Conservation (phyloP, 2,329 filamentous ascomycete genomes). For the Botrytis fragariae region DNA sequence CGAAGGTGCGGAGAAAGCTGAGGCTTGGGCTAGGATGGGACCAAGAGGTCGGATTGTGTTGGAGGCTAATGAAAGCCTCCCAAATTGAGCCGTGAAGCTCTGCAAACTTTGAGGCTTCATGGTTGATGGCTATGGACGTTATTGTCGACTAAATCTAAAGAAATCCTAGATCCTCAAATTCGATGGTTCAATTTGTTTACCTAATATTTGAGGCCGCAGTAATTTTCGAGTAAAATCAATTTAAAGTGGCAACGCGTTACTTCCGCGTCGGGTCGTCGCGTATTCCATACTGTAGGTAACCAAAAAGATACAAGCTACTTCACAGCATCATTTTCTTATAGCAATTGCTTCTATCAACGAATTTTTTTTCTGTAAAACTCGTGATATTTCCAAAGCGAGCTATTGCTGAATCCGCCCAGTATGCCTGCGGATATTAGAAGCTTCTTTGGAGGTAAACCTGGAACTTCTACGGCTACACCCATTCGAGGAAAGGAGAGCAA, state of each 20-base stretch:
- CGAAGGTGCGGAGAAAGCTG: slow-evolving; percentile 31
- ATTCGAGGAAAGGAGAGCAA: slow-evolving; percentile 44
- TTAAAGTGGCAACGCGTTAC: slow-evolving; percentile 17
- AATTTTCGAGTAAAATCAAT: slow-evolving; percentile 9
- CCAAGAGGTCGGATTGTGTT: slow-evolving; percentile 36
- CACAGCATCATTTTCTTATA: slow-evolving; percentile 5
- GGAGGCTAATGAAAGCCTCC: slow-evolving; percentile 35
- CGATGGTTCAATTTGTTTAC: background rate
- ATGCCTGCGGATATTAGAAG: slow-evolving; percentile 89
- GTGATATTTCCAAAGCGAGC: background rate
- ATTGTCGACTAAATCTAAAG: slow-evolving; percentile 7
- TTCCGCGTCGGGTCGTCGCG: slow-evolving; percentile 18
- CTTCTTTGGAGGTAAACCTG: slow-evolving; percentile 76
- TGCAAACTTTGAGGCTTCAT: slow-evolving; percentile 34
- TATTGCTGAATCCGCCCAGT: slow-evolving; percentile 16
- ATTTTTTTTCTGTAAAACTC: background rate
- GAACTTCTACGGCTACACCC: slow-evolving; percentile 49
- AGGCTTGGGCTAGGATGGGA: slow-evolving; percentile 22
- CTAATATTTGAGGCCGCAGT: background rate
- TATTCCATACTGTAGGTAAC: slow-evolving; percentile 12
- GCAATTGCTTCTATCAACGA: slow-evolving; percentile 10
- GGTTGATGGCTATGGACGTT: slow-evolving; percentile 23
- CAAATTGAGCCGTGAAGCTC: slow-evolving; percentile 36
- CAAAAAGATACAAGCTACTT: slow-evolving; percentile 4
- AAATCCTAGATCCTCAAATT: slow-evolving; percentile 8